These are phyloP conservation scores for Fraxinus anomala DNA, from an alignment of 257 asterid genomes.

Conservation along the genomic window DNA sequence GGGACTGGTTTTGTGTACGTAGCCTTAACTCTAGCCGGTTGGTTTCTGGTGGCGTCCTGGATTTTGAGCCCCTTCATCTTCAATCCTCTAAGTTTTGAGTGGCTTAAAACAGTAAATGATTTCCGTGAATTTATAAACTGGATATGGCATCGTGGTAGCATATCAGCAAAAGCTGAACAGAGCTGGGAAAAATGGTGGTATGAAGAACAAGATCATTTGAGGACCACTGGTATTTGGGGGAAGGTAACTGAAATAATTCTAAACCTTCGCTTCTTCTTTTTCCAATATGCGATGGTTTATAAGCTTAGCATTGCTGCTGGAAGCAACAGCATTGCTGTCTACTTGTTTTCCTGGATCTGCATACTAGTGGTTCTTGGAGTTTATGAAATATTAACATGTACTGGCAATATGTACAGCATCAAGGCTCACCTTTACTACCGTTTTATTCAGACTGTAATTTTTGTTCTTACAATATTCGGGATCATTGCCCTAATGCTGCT, in stretches of 20 bases:
- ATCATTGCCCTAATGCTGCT: slow-evolving; percentile 66
- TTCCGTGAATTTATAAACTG: slow-evolving; percentile 92
- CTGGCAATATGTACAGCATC: slow-evolving; percentile 81
- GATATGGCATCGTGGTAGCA: slow-evolving; percentile 91
- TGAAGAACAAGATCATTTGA: slow-evolving; percentile 94
- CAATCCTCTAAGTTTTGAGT: slow-evolving; percentile 93
- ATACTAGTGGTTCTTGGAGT: slow-evolving; percentile 69
- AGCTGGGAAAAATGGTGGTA: slow-evolving; percentile 99
- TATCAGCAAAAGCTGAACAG: slow-evolving; percentile 81
- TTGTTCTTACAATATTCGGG: slow-evolving; percentile 55
- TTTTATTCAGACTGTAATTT: slow-evolving; percentile 85
- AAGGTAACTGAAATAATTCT: slow-evolving; percentile 69
- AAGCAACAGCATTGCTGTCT: slow-evolving; percentile 78
- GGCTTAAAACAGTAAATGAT: slow-evolving; percentile 96
- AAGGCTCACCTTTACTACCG: slow-evolving; percentile 94
- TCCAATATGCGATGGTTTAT: slow-evolving; percentile 94
- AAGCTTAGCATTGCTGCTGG: slow-evolving; percentile 80
- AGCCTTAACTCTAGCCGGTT: slow-evolving; percentile 84
- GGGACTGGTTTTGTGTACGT: slow-evolving; percentile 78
- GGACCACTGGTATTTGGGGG: slow-evolving; percentile 94
- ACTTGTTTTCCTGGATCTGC: slow-evolving; percentile 86
- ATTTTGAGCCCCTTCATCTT: slow-evolving; percentile 84
- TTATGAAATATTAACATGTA: slow-evolving; percentile 57
- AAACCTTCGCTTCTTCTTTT: slow-evolving; percentile 96
- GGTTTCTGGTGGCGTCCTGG: slow-evolving; percentile 96